Evolutionary conservation across 1,139 yeast genomes (phyloP).

Genomic region (Kurtzmaniella quercitrusa): DNA sequence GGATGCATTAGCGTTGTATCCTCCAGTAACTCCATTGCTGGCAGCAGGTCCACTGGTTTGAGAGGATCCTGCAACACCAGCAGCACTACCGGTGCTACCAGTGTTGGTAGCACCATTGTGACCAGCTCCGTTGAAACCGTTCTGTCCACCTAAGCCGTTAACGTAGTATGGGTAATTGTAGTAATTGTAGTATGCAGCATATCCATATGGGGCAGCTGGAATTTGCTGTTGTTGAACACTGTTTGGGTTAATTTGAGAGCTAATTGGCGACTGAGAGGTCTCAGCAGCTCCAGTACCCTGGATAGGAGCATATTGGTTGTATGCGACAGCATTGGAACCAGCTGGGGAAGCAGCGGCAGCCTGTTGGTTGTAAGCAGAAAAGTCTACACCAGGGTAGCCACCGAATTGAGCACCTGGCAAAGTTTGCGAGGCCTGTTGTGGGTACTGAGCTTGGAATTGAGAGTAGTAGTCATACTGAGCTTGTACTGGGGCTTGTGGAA

Average conservation of each 20-base stretch:
- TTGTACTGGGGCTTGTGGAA: conserved; percentile 16
- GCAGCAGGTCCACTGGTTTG: conserved; percentile 8
- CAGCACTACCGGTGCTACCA: conserved; percentile 9
- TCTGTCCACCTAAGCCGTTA: conserved; percentile 24
- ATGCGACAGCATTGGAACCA: conserved; percentile 29
- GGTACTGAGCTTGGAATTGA: conserved; percentile 38
- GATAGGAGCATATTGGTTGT: conserved; percentile 23
- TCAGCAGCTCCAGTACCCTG: conserved; percentile 13
- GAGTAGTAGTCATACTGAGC: conserved; percentile 31
- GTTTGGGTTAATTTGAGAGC: conserved; percentile 22
- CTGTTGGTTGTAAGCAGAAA: conserved; percentile 37
- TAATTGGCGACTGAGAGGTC: conserved; percentile 27
- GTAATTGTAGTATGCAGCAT: conserved; percentile 37
- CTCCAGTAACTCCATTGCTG: conserved; percentile 14
- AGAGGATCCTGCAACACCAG: conserved; percentile 4
- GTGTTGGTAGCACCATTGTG: conserved; percentile 11
- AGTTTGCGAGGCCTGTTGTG: conserved; percentile 37
- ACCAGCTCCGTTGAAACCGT: conserved; percentile 17
- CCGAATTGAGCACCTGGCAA: conserved; percentile 41
- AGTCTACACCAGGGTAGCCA: conserved; percentile 45
- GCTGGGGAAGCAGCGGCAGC: conserved; percentile 33
- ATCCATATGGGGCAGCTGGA: conserved; percentile 38
- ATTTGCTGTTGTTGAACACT: conserved; percentile 22
- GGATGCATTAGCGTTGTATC: conserved; percentile 16
- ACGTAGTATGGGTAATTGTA: conserved; percentile 41